These are phyloP conservation scores for Venturia effusa DNA, from an alignment of 2,329 filamentous ascomycete species.

Conservation along the genomic window DNA sequence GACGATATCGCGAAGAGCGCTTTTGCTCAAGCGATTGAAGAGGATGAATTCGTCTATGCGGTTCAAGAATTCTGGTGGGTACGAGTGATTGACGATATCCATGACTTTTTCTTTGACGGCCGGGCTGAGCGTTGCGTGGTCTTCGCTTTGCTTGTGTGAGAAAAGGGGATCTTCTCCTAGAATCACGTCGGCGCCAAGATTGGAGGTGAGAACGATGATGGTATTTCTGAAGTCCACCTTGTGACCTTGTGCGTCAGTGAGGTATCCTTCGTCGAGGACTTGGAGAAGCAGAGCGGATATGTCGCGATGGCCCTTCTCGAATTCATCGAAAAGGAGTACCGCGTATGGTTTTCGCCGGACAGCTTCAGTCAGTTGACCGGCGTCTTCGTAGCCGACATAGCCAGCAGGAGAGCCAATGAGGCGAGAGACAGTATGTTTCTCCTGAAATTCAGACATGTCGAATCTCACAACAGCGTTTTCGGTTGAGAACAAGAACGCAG, in stretches of 20 bases:
- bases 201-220: conserved; percentile 91
- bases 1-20: conserved; percentile 80
- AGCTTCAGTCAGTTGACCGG: conserved; percentile 89
- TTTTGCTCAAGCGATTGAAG: conserved; percentile 73
- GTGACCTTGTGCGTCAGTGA: conserved; percentile 91
- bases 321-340: conserved; percentile 90
- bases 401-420: conserved; percentile 89
- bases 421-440: conserved; percentile 89
- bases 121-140: conserved; percentile 58
- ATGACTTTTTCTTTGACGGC: conserved; percentile 72
- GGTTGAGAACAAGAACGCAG: conserved; percentile 84
- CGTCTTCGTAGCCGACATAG: conserved; percentile 94
- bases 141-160: conserved; percentile 10
- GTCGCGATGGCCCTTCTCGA: conserved; percentile 93
- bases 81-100: conserved; percentile 64
- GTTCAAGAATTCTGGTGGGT: conserved; percentile 93
- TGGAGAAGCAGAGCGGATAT: conserved; percentile 87
- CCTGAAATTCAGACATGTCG: conserved; percentile 97
- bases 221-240: conserved; percentile 96
- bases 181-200: conserved; percentile 85
- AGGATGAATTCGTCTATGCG: conserved; percentile 94
- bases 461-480: conserved; percentile 86
- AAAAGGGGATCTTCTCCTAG: conserved; percentile 61
- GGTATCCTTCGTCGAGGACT: conserved; percentile 89
- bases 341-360: conserved; percentile 92